Evolutionary conservation across 495 filamentous ascomycete genomes (phyloP).

Genomic region (Penicillium angulare): DNA sequence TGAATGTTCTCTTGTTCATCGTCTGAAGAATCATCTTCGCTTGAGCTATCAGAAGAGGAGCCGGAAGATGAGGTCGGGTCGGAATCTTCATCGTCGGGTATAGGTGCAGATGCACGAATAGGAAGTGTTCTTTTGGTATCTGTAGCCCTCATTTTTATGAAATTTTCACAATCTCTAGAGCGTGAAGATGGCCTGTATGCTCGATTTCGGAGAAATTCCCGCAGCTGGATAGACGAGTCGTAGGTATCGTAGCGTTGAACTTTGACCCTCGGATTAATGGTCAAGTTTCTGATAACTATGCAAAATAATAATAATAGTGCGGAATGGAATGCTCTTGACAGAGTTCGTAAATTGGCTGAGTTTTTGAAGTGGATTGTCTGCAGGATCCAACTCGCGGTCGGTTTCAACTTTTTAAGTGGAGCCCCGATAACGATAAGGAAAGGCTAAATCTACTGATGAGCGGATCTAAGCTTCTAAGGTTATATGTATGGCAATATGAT

Average conservation of each 20-base stretch:
- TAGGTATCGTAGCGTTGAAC: too few species aligned
- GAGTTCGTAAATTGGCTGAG: neutral
- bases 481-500: neutral
- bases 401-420: slow-evolving; percentile 31
- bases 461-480: neutral
- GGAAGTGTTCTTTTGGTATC: neutral
- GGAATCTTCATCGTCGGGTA: slow-evolving; percentile 31
- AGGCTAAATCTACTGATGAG: neutral
- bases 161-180: too few species aligned
- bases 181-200: too few species aligned
- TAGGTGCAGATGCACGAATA: neutral
- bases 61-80: slow-evolving; percentile 43
- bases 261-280: too few species aligned
- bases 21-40: slow-evolving; percentile 23
- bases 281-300: too few species aligned
- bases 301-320: too few species aligned
- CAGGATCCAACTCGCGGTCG: slow-evolving; percentile 10
- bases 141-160: slow-evolving; percentile 13
- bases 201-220: too few species aligned
- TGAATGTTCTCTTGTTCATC: slow-evolving; percentile 22
- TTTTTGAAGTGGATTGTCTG: neutral
- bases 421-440: slow-evolving; percentile 15
- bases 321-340: too few species aligned
- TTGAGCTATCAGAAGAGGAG: slow-evolving; percentile 25
- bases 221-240: too few species aligned